Conservation (phyloP, 139 green algal genomes). For the Coccomyxa sp. region DNA sequence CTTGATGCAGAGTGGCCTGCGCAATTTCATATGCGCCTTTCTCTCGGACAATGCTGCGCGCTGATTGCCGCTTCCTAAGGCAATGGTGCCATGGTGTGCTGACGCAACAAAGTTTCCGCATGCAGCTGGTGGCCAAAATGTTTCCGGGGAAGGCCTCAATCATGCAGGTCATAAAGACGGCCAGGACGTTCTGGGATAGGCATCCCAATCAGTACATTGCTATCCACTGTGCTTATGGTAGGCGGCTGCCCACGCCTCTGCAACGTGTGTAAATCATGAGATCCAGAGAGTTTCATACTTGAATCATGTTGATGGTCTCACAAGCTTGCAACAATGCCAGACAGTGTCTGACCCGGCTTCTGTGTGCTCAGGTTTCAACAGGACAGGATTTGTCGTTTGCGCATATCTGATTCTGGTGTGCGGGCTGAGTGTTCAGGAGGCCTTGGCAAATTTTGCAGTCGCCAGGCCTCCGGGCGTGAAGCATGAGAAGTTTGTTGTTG, state of each 20-base stretch:
- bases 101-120: background rate
- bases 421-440: conserved; percentile 60
- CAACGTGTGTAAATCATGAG: too few species aligned
- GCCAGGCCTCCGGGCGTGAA: conserved; percentile 74
- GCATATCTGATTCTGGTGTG: conserved; percentile 68
- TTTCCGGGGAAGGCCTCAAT: conserved; percentile 51
- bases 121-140: conserved; percentile 66
- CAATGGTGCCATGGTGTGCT: too few species aligned
- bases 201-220: conserved; percentile 62
- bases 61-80: too few species aligned
- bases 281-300: background rate
- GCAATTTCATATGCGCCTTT: background rate
- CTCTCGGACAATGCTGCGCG: too few species aligned
- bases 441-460: conserved; percentile 61
- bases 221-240: conserved; percentile 85
- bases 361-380: conserved; percentile 73
- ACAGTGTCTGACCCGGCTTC: too few species aligned
- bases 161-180: conserved; percentile 44
- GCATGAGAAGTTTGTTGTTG: conserved; percentile 71
- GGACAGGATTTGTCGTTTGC: conserved; percentile 83
- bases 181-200: conserved; percentile 45
- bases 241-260: background rate
- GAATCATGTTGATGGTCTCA: background rate
- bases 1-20: background rate
- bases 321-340: background rate